Evolutionary conservation across 192 early-diverging fungal species (phyloP).

Genomic region (Mortierella antarctica): DNA sequence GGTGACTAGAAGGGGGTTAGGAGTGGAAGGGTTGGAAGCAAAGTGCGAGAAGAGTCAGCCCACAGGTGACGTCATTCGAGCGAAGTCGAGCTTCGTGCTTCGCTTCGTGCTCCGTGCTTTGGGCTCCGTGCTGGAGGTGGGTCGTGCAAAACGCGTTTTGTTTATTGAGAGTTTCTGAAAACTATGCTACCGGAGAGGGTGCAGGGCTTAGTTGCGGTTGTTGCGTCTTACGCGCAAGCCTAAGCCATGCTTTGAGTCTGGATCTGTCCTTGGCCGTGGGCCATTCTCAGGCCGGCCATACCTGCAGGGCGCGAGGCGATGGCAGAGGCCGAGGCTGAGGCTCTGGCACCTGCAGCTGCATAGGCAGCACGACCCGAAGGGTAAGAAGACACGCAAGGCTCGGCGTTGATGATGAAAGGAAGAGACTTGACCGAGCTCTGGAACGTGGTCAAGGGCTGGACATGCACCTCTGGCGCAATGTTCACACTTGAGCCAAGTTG

Average conservation of each 20-base stretch:
- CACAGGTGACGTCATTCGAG: too few relatives aligned
- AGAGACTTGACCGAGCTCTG: constrained; percentile 35
- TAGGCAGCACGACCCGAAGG: background rate
- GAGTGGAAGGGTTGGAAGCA: background rate
- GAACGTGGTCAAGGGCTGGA: constrained; percentile 46
- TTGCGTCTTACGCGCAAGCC: too few relatives aligned
- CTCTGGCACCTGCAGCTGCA: background rate
- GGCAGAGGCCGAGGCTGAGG: background rate
- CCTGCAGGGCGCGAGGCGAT: background rate
- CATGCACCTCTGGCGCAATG: constrained; percentile 25
- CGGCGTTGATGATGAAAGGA: constrained; percentile 43
- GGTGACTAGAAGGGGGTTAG: background rate
- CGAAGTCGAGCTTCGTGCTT: too few relatives aligned
- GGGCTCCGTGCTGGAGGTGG: too few relatives aligned
- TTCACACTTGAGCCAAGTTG: constrained; percentile 25
- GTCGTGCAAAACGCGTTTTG: too few relatives aligned
- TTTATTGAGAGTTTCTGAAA: too few relatives aligned
- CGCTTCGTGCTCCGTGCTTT: too few relatives aligned
- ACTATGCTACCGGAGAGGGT: background rate
- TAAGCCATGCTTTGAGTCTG: too few relatives aligned
- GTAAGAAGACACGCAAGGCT: constrained; percentile 12
- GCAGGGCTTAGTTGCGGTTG: background rate
- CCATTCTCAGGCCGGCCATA: too few relatives aligned
- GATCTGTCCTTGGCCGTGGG: too few relatives aligned
- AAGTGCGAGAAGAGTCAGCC: too few relatives aligned